Evolutionary conservation across 2,329 filamentous ascomycete genomes (phyloP), one percentile per base, ranked within the genome.

Genomic region (Xylariaceae sp.): DNA sequence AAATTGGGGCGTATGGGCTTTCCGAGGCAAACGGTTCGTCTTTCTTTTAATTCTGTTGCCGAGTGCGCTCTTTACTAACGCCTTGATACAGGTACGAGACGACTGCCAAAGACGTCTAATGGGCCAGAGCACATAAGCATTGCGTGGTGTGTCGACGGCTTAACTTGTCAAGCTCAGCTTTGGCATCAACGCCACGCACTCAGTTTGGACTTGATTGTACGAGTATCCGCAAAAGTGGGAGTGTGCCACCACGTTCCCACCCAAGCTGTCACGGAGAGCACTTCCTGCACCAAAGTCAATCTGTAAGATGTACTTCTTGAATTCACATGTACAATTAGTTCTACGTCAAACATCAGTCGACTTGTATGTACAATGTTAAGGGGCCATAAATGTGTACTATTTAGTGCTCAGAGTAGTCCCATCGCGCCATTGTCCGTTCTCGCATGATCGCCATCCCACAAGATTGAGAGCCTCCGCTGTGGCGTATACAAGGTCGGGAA

Each of bases 1-100:
- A 39, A 98, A 98, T 64, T 98, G 88, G 88, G 92, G 92, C 9
- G 71, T 95, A 2, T 98, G 94, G 88, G 88, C 84, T 11, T 98
- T 98, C 70, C 79, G 92, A 66, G 92, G 92, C 53, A 98, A 98
- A 78, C 84, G 90, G 78, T 96, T 76, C 53, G 77, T 64, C 11
- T 34, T 34, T 24, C 23, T 17, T 5, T 24, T 18, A 26, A 9
- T 17, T 24, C 32, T 13, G 44, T 31, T 5, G 24, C 19, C 6
- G 9, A 24, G 21, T 24, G n/a, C 19, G 2, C n/a, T 26, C 24
- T 65, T 70, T 55, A 71, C 57, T 16, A 31, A 27, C 21, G 21
- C 21, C 11, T 24, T 39, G 17, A 40, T 18, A 18, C 46, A 77
- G 74, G 56, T 78, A 86, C 50, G 82, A 86, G 65, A 73, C 82